Base-by-base conservation (phyloP, 2,329 filamentous ascomycete species). In the Parasarocladium wereldwijsianum region DNA sequence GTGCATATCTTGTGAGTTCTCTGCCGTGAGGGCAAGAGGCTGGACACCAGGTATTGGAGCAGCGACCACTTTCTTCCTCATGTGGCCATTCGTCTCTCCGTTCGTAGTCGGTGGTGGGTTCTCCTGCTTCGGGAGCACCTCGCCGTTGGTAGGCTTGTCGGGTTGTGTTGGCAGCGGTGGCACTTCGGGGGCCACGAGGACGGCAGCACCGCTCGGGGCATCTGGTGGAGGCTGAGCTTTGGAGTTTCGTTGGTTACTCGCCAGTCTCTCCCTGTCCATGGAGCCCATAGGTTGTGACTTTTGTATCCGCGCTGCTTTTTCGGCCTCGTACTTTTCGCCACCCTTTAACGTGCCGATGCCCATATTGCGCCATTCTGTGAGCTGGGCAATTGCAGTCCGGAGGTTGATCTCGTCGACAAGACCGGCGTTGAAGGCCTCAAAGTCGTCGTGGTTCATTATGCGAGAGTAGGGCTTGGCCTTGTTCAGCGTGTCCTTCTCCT, bases 381-480 rank as follows among this genome's bases (percentile, higher is more conserved):
- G 62, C 49, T 96, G 87, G 0, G 68, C 40, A 35, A 98, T 93
- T 21, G 90, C 90, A 46, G 92, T 76, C 3, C 90, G 75, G 12
- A 98, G 61, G 41, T 93, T 93, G 38, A 90, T 72, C 53, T 98
- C 90, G 43, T 93, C 86, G 26, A 93, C 70, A 1, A 98, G 60
- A 2, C 85, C 86, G 36, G 84, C 76, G 40, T 77, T 81, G 41
- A 96, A 76, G 8, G 76, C 71, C 38, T 92, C 80, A 45, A 93
- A 96, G 50, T 98, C 90, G 26, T 77, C 66, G 42, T 79, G 78
- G 44, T 87, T 93, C 87, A 96, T 94, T 71, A 96, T 92, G 24
- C 87, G 73, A 3, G 85, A 87, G 45, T 94, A 94, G 0, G 90
- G 90, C 45, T 98, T 98, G 5, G 85, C 80, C 50, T 93, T 93